phyloP scores from a whole-genome alignment of 345 rosid species.

The Brassica cretica region DNA sequence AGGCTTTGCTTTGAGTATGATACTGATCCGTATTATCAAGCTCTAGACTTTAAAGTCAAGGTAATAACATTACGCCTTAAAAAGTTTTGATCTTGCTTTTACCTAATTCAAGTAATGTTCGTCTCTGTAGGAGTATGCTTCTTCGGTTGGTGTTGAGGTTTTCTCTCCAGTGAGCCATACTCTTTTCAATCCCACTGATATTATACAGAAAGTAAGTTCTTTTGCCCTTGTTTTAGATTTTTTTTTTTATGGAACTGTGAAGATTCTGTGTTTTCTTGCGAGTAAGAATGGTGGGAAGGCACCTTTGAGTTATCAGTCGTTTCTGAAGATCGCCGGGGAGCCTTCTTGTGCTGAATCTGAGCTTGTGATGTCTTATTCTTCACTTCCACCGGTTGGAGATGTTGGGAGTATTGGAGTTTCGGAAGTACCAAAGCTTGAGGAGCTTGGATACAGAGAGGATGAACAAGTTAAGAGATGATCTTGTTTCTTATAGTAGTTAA shows the following conservation, averaged over 20 bases:
- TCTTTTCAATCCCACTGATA: constrained; percentile 70
- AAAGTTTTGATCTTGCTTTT: constrained; percentile 25
- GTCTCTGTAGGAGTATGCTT: constrained; percentile 55
- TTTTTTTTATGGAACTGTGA: background rate
- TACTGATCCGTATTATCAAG: constrained; percentile 87
- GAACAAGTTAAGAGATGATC: constrained; percentile 48
- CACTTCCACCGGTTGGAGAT: constrained; percentile 72
- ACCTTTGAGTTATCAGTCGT: constrained; percentile 79
- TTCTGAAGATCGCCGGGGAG: constrained; percentile 85
- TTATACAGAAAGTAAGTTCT: constrained; percentile 58
- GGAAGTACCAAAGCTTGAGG: constrained; percentile 63
- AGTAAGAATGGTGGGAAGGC: constrained; percentile 83
- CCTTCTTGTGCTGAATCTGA: constrained; percentile 67
- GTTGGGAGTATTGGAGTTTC: constrained; percentile 53
- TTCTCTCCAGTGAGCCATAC: constrained; percentile 92
- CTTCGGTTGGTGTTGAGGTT: constrained; percentile 66
- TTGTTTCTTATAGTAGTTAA: background rate
- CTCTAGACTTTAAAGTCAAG: constrained; percentile 66
- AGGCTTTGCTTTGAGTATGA: constrained; percentile 86
- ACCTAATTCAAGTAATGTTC: background rate
- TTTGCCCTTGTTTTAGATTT: background rate
- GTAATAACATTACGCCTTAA: constrained; percentile 33
- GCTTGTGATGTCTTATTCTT: constrained; percentile 50
- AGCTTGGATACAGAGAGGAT: constrained; percentile 64
- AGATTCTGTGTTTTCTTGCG: background rate